Conservation (phyloP, 345 rosid species). For the Populus pruinosa region DNA sequence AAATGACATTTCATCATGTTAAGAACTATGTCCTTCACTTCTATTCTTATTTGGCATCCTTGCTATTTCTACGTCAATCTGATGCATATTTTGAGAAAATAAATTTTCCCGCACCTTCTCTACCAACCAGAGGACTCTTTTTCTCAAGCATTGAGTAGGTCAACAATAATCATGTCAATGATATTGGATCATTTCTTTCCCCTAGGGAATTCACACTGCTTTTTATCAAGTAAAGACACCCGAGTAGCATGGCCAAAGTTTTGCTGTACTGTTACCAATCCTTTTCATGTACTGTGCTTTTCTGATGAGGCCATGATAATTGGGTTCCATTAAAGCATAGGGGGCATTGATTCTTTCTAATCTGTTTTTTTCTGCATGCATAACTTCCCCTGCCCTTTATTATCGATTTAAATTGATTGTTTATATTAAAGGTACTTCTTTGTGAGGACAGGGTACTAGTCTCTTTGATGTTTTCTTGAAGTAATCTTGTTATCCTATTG, state of each 20-base stretch:
- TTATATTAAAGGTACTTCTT: neutral
- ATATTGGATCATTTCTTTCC: neutral
- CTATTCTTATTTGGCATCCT: neutral
- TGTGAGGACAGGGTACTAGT: neutral
- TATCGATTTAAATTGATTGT: neutral
- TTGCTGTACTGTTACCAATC: neutral
- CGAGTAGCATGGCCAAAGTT: neutral
- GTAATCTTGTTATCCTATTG: neutral
- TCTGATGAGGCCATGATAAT: neutral
- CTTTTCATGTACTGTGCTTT: neutral
- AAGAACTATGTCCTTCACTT: neutral
- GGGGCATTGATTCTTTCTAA: neutral
- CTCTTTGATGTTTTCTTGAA: neutral
- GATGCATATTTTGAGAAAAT: neutral
- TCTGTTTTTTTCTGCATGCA: neutral
- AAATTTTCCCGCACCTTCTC: neutral
- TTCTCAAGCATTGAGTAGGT: neutral
- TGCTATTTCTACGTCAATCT: neutral
- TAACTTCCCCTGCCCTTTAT: neutral
- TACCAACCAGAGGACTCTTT: neutral
- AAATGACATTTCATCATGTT: neutral
- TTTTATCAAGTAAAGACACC: neutral
- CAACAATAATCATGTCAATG: neutral
- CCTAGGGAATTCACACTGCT: neutral
- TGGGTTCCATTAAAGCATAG: neutral